phyloP scores from a whole-genome alignment of 805 yeast species.

The Saturnispora mendoncae region DNA sequence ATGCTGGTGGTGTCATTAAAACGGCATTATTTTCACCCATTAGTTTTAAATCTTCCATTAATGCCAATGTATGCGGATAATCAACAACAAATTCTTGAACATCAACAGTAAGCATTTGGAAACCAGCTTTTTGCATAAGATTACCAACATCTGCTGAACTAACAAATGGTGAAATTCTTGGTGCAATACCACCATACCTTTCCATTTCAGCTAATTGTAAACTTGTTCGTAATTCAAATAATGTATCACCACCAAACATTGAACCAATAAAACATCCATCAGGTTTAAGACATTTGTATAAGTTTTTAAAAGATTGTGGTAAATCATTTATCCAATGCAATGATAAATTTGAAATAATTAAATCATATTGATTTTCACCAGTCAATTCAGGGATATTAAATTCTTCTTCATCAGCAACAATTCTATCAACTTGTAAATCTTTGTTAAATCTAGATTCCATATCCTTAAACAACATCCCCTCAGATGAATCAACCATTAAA shows the following conservation, averaged over 20 bases:
- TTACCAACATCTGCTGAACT: slow-evolving; percentile 70
- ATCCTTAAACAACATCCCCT: slow-evolving; percentile 45
- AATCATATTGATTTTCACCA: slow-evolving; percentile 43
- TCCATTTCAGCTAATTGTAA: slow-evolving; percentile 79
- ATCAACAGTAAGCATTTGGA: slow-evolving; percentile 73
- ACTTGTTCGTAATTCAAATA: slow-evolving; percentile 74
- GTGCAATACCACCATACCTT: slow-evolving; percentile 68
- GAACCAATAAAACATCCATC: slow-evolving; percentile 80
- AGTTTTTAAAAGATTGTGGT: slow-evolving; percentile 51
- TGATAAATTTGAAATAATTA: slow-evolving; percentile 63
- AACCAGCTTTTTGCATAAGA: slow-evolving; percentile 65
- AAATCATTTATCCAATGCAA: slow-evolving; percentile 83
- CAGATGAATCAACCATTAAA: slow-evolving; percentile 60
- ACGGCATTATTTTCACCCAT: slow-evolving; percentile 81
- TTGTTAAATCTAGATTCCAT: slow-evolving; percentile 35
- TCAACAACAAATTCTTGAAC: slow-evolving; percentile 75
- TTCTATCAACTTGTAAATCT: slow-evolving; percentile 38
- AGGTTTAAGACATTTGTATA: slow-evolving; percentile 55
- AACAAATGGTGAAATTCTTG: slow-evolving; percentile 74
- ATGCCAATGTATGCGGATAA: slow-evolving; percentile 60
- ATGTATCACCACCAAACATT: slow-evolving; percentile 75
- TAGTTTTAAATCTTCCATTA: slow-evolving; percentile 61
- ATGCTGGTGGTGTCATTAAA: slow-evolving; percentile 26
- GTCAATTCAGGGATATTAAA: slow-evolving; percentile 36
- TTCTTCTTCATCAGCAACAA: slow-evolving; percentile 61